phyloP scores from a whole-genome alignment of 345 rosid species.

The Luvunga scandens region DNA sequence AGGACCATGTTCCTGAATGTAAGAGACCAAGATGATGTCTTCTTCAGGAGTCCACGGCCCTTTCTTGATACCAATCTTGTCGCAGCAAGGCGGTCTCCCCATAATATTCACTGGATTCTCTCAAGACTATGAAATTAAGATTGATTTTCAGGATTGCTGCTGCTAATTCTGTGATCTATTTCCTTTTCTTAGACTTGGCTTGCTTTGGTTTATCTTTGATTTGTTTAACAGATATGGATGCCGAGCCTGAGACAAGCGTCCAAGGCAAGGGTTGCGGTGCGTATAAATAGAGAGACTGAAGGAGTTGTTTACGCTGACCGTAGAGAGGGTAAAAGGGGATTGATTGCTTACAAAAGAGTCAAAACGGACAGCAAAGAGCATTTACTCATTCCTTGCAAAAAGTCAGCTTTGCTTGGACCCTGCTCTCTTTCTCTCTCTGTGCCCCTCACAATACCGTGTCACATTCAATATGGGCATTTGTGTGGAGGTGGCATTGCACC shows the following conservation, averaged over 20 bases:
- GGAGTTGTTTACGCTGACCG: slow-evolving; percentile 32
- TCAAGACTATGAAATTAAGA: not conserved
- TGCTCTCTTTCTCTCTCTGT: slow-evolving; percentile 12
- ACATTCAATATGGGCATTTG: slow-evolving; percentile 23
- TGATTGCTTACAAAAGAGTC: slow-evolving; percentile 41
- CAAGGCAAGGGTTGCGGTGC: slow-evolving; percentile 16
- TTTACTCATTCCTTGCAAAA: slow-evolving; percentile 49
- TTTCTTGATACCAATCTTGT: slow-evolving; percentile 83
- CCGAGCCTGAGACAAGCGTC: slow-evolving; percentile 24
- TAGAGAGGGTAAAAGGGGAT: slow-evolving; percentile 20
- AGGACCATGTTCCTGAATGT: slow-evolving; percentile 90
- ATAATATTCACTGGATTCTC: slow-evolving; percentile 28
- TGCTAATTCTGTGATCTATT: not conserved
- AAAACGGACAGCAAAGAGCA: slow-evolving; percentile 52
- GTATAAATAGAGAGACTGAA: slow-evolving; percentile 12
- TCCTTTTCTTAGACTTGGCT: not conserved
- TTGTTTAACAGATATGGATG: not conserved
- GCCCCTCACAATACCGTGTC: slow-evolving; percentile 24
- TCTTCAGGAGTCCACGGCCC: slow-evolving; percentile 99
- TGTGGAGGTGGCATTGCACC: slow-evolving; percentile 26
- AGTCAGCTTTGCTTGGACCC: slow-evolving; percentile 49
- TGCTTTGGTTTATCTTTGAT: not conserved
- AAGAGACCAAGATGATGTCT: slow-evolving; percentile 86
- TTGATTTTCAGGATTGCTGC: not conserved
- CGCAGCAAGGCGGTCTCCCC: slow-evolving; percentile 95